Evolutionary conservation across 257 asterid genomes (phyloP).

Genomic region (Solanum pennellii): DNA sequence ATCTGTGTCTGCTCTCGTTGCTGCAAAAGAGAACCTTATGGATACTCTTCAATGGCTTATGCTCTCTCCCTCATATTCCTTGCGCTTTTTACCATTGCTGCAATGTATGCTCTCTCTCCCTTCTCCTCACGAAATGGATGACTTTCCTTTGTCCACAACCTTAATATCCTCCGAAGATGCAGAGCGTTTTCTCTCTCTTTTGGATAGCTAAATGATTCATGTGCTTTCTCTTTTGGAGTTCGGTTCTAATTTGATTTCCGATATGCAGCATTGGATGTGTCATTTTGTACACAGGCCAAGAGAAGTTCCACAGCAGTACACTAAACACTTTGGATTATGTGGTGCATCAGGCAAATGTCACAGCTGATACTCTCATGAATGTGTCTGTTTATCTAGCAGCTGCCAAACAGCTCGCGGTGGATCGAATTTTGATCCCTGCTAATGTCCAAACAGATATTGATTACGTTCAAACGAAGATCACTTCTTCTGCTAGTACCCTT

Average conservation of each 20-base stretch:
- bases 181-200: not conserved
- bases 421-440: constrained; percentile 46
- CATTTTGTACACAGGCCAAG: constrained; percentile 12
- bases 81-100: not conserved
- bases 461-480: constrained; percentile 41
- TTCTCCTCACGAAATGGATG: not conserved
- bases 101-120: not conserved
- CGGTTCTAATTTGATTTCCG: not conserved
- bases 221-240: not conserved
- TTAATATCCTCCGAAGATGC: not conserved
- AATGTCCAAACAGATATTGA: constrained; percentile 69
- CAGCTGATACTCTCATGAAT: constrained; percentile 9
- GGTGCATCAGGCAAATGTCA: constrained; percentile 11
- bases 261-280: constrained; percentile 10
- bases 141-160: not conserved
- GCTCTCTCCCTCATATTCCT: constrained; percentile 3
- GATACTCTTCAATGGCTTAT: constrained; percentile 1
- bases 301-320: constrained; percentile 21
- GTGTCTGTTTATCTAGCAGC: constrained; percentile 8
- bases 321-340: constrained; percentile 8
- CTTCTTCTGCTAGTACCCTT: constrained; percentile 62
- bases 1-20: not conserved
- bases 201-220: not conserved
- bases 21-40: not conserved
- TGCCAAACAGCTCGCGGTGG: constrained; percentile 32